Evolutionary conservation across 116 monocot genomes (phyloP).

Genomic region (Papilionanthe hybrid): DNA sequence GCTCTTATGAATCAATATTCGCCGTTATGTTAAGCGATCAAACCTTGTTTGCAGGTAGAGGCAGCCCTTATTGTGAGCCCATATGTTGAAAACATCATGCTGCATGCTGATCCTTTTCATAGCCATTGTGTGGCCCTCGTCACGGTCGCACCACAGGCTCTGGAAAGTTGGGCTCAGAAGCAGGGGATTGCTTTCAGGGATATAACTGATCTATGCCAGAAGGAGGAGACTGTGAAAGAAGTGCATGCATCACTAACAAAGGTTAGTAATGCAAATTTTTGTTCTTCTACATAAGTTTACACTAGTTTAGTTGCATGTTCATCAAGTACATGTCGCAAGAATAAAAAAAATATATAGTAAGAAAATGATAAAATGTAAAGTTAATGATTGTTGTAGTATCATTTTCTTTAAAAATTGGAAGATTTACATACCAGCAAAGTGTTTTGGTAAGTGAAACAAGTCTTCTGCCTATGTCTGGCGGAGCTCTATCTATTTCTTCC

Average conservation of each 20-base stretch:
- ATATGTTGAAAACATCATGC: conserved; percentile 91
- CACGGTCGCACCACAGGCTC: conserved; percentile 33
- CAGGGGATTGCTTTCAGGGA: conserved; percentile 45
- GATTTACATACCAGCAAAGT: too few species aligned
- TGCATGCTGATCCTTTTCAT: conserved; percentile 78
- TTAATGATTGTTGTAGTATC: too few species aligned
- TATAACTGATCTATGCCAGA: conserved; percentile 65
- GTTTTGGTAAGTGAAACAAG: too few species aligned
- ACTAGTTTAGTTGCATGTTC: too few species aligned
- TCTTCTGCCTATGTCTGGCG: too few species aligned
- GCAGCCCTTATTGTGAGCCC: conserved; percentile 58
- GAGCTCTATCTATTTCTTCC: too few species aligned
- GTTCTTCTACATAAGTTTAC: neutral
- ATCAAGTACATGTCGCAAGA: too few species aligned
- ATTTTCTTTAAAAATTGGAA: too few species aligned
- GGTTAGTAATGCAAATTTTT: conserved; percentile 34
- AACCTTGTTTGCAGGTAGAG: conserved; percentile 56
- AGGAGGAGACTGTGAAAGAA: conserved; percentile 65
- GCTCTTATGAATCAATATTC: neutral
- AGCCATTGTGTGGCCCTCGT: conserved; percentile 82
- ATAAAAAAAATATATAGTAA: too few species aligned
- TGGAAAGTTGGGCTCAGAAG: conserved; percentile 72
- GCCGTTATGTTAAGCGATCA: neutral
- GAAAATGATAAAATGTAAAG: too few species aligned
- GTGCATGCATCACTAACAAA: conserved; percentile 57